phyloP scores from a whole-genome alignment of 495 filamentous ascomycete species.

The Neurospora terricola region DNA sequence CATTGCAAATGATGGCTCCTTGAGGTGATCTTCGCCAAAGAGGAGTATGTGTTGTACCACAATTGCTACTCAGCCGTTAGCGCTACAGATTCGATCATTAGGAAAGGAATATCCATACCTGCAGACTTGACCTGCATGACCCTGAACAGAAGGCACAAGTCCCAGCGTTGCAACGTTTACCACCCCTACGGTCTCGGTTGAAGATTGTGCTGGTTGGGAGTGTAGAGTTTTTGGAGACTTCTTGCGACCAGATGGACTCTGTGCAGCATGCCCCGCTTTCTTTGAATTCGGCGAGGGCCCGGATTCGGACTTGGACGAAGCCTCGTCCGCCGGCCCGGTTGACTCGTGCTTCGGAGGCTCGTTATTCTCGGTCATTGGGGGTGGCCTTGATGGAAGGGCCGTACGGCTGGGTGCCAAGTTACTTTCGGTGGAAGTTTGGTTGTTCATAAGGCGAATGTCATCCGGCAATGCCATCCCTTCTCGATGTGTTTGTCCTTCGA shows the following conservation, averaged over 20 bases:
- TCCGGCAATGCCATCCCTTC: conserved; percentile 16
- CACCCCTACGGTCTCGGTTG: conserved; percentile 1
- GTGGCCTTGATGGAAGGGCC: conserved; percentile 19
- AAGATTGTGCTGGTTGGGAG: conserved; percentile 2
- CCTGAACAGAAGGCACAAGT: conserved; percentile 7
- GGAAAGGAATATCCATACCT: conserved; percentile 29
- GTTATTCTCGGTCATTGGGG: conserved; percentile 4
- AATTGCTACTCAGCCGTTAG: conserved; percentile 59
- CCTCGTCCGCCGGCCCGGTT: conserved; percentile 1
- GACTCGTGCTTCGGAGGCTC: conserved; percentile 6
- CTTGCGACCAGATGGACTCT: conserved; percentile 1
- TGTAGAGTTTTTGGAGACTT: conserved; percentile 11
- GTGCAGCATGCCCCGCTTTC: conserved; percentile 1
- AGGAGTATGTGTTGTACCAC: conserved; percentile 83
- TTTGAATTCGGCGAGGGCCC: conserved; percentile 9
- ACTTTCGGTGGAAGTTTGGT: conserved; percentile 2
- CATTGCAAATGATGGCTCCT: conserved; percentile 94
- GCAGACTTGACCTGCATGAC: conserved; percentile 42
- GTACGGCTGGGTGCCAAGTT: conserved; percentile 16
- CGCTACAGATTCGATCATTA: not conserved
- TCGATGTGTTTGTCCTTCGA: not conserved
- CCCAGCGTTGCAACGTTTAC: not conserved
- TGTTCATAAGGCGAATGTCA: conserved; percentile 1
- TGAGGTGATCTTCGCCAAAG: conserved; percentile 91
- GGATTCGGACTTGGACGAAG: not conserved